Base-by-base conservation (phyloP, 768 basidiomycete genomes). In the Hygrocybe coccinea region DNA sequence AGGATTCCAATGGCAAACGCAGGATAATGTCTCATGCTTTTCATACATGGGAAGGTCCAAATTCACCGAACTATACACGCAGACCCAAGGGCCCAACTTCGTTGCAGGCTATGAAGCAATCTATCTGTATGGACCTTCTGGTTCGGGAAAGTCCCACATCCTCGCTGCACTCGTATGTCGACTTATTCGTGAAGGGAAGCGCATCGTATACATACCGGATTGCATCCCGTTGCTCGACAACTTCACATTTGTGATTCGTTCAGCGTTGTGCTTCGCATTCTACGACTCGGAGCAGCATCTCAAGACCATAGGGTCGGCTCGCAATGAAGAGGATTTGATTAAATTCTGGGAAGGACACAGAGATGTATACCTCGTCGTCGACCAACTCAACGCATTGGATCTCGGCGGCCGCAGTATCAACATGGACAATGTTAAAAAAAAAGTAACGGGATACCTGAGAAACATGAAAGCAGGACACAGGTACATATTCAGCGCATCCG, bases 121-220 rank as follows among this genome's bases (percentile, higher is more conserved):
- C 49, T 60, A 58, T 44, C 39, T 60, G 29, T 55, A 60, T 19
- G 59, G 54, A 38, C 58, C 59, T 3, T 53, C 43, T 52, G 58
- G 58, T 47, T 59, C 29, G 45, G 58, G 58, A 21, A 57, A 60
- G 50, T 60, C 59, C 33, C 59, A 60, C 51, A n/a, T 60, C 49
- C 59, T 60, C 54, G 59, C 59, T 47, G 54, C 54, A n/a, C 44
- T 55, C 33, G 57, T 56, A 22, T 58, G 43, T 58, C 48, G 29
- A 19, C 59, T 60, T 41, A 29, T 58, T 58, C 57, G 45, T 58
- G 50, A 55, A 47, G 50, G 57, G 52, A 36, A 60, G 51, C 43
- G 49, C 15, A 39, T 60, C 57, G 29, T 58, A 24, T 60, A 60
- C 46, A 37, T 60, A 37, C 59, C 54, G 9, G 59, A 60, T 55